Conservation (phyloP, 768 basidiomycete genomes). For the Cyclocybe aegerita region DNA sequence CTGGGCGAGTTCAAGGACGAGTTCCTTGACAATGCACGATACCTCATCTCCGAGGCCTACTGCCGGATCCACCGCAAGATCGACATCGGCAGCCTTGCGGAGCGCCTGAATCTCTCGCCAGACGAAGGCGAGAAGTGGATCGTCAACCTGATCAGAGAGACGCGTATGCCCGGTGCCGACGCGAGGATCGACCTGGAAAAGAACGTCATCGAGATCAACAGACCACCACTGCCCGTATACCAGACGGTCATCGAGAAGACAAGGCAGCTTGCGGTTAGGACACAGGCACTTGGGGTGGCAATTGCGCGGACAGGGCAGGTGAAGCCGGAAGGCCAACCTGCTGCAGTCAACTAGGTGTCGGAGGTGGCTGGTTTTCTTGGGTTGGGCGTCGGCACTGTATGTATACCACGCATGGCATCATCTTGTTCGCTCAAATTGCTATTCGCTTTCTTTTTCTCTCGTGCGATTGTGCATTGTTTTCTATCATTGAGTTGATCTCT, state of each 20-base stretch:
- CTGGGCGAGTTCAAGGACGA: slow-evolving; percentile 86
- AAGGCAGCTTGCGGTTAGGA: slow-evolving; percentile 85
- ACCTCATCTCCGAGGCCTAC: slow-evolving; percentile 95
- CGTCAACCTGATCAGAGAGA: slow-evolving; percentile 97
- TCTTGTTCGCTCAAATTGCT: not conserved
- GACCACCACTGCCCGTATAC: slow-evolving; percentile 86
- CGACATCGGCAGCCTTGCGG: slow-evolving; percentile 91
- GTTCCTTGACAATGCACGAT: slow-evolving; percentile 95
- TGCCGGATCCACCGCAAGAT: slow-evolving; percentile 95
- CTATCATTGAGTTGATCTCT: not conserved
- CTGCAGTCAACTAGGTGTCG: too few relatives aligned
- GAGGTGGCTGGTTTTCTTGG: too few relatives aligned
- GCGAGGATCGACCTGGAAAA: slow-evolving; percentile 98
- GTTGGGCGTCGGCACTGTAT: too few relatives aligned
- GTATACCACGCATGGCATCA: too few relatives aligned
- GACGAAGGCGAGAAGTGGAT: slow-evolving; percentile 99
- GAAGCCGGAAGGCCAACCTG: slow-evolving; percentile 8
- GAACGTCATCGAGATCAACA: slow-evolving; percentile 96
- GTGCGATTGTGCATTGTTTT: not conserved
- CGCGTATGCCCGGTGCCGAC: slow-evolving; percentile 86
- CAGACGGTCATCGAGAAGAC: slow-evolving; percentile 96
- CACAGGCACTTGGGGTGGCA: slow-evolving; percentile 85
- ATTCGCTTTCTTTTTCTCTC: not conserved
- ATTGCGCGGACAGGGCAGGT: slow-evolving; percentile 36
- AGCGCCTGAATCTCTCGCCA: slow-evolving; percentile 87